A percentile compares a stretch with the other conserved stretches of the same genome.
Evolutionary conservation across 2,329 filamentous ascomycete species (phyloP).

Genomic region (Zasmidium angulare): DNA sequence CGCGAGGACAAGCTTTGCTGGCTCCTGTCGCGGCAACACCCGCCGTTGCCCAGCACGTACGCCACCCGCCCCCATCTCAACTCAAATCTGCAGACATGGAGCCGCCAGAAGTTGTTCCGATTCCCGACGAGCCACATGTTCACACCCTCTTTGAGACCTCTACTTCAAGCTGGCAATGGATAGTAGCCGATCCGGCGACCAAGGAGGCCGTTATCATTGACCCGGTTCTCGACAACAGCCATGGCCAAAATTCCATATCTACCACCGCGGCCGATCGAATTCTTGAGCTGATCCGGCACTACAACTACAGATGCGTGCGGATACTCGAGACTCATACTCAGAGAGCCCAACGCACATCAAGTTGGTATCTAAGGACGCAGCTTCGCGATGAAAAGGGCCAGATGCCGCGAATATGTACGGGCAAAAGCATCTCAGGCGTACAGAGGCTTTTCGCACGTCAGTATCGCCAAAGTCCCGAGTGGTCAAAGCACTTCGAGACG

Average conservation of each 20-base stretch:
- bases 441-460: conserved; percentile 51
- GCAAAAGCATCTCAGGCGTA: conserved; percentile 53
- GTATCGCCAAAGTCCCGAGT: conserved; percentile 49
- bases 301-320: conserved; percentile 50
- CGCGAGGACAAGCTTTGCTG: neutral
- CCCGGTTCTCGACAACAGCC: conserved; percentile 60
- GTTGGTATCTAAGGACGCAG: conserved; percentile 55
- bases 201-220: conserved; percentile 59
- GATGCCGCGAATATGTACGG: conserved; percentile 54
- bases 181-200: conserved; percentile 57
- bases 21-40: neutral
- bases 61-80: neutral
- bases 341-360: conserved; percentile 61
- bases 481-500: conserved; percentile 51
- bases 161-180: conserved; percentile 61
- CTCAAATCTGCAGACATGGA: neutral
- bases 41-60: neutral
- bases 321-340: conserved; percentile 65
- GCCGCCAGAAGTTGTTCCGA: neutral
- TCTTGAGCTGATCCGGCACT: conserved; percentile 44
- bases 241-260: conserved; percentile 43
- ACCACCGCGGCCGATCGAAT: conserved; percentile 56
- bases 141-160: conserved; percentile 38
- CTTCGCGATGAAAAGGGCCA: conserved; percentile 39
- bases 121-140: conserved; percentile 25